A percentile compares a stretch with the other conserved stretches of the same genome.
phyloP scores from a whole-genome alignment of 352 stramenopile genomes.

The Pythium rishiriense region DNA sequence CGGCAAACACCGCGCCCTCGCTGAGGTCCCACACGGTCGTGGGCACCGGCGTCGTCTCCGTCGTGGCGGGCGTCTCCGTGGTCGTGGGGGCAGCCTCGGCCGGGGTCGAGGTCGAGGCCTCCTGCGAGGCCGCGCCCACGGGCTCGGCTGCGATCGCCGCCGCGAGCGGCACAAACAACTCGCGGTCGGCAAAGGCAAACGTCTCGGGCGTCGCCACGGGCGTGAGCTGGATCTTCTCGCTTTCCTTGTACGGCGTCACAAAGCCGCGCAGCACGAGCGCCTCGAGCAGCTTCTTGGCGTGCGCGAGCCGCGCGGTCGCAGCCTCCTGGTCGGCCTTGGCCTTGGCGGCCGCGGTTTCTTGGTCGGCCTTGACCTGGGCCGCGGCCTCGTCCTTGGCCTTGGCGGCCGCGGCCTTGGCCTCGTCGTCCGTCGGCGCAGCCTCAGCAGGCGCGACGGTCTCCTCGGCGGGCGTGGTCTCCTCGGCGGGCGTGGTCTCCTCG shows the following conservation, averaged over 20 bases:
- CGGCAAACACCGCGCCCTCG: constrained; percentile 22
- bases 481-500: neutral
- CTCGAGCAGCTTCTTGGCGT: constrained; percentile 30
- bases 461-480: neutral
- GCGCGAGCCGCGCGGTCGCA: constrained; percentile 1
- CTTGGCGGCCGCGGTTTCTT: constrained; percentile 4
- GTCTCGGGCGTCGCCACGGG: constrained; percentile 25
- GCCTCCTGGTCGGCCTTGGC: constrained; percentile 2
- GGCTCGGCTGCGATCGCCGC: constrained; percentile 31
- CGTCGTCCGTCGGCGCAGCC: neutral
- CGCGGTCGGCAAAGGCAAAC: constrained; percentile 40
- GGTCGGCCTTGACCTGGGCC: constrained; percentile 7
- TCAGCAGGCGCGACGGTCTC: neutral
- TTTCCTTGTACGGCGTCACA: constrained; percentile 29
- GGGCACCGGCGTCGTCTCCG: constrained; percentile 24
- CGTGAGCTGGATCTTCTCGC: constrained; percentile 30
- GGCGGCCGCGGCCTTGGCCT: constrained; percentile 3
- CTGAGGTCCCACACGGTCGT: constrained; percentile 27
- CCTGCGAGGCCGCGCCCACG: neutral
- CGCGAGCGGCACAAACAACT: constrained; percentile 46
- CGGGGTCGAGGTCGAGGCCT: neutral
- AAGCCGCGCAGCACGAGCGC: constrained; percentile 30
- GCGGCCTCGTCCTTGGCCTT: constrained; percentile 14
- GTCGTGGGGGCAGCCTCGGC: neutral
- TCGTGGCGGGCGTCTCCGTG: neutral